A percentile compares a stretch with the other conserved stretches of the same genome.
Evolutionary conservation across 2,329 filamentous ascomycete genomes (phyloP).

Genomic region (Scedosporium boydii): DNA sequence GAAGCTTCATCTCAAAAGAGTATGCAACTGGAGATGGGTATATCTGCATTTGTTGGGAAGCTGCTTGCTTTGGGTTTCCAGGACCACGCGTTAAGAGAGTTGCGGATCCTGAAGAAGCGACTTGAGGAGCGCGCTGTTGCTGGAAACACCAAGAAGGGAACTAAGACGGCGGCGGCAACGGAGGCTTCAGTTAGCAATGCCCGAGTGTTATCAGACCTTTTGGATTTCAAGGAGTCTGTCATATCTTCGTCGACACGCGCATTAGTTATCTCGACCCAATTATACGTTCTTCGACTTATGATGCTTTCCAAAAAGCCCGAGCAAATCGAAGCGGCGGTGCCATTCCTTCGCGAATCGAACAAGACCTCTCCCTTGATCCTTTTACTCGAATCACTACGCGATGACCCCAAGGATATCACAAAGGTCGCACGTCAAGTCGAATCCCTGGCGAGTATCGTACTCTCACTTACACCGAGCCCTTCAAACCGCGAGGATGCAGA

Average conservation of each 20-base stretch:
- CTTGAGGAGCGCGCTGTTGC: constrained; percentile 32
- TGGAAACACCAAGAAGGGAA: constrained; percentile 13
- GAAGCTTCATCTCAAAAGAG: constrained; percentile 18
- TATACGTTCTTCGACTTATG: constrained; percentile 55
- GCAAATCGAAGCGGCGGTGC: constrained; percentile 47
- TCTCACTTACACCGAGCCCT: constrained; percentile 59
- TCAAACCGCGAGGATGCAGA: constrained; percentile 50
- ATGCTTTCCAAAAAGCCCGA: constrained; percentile 48
- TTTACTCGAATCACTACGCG: constrained; percentile 36
- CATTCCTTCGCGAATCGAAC: constrained; percentile 42
- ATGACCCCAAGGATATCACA: constrained; percentile 32
- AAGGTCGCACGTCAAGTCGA: constrained; percentile 61
- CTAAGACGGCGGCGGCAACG: constrained; percentile 22
- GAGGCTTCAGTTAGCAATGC: constrained; percentile 20
- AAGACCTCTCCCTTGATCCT: constrained; percentile 49
- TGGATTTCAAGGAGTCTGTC: constrained; percentile 46
- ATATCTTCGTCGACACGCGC: constrained; percentile 34
- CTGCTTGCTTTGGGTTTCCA: constrained; percentile 55
- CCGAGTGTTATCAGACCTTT: constrained; percentile 42
- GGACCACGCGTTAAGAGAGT: constrained; percentile 59
- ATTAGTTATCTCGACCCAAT: constrained; percentile 54
- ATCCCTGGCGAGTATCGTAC: constrained; percentile 51
- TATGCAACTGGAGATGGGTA: constrained; percentile 63
- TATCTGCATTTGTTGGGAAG: constrained; percentile 59
- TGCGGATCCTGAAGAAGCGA: constrained; percentile 55